Evolutionary conservation across 1,139 yeast genomes (phyloP), one percentile per base, ranked within the genome.

Genomic region (Diutina sp.): DNA sequence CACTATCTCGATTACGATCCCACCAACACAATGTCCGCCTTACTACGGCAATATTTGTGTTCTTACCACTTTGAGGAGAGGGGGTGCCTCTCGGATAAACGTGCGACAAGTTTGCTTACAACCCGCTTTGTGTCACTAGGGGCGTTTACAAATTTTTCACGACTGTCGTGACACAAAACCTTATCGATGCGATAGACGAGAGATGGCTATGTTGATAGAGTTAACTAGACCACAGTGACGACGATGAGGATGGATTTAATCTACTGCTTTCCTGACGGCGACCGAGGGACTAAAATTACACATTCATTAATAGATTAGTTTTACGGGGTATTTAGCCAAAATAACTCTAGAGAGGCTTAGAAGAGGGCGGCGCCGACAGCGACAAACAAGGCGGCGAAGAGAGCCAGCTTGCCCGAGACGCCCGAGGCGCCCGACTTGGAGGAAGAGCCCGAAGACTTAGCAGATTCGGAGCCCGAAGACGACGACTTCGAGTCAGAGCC

Each of bases 331-430:
- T 35, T 35, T 35, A 35, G 41, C 41, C 41, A 35, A 46, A 21
- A 46, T 46, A 21, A 46, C 4, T 18, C n/a, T 46, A n/a, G 21
- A 21, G 30, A 46, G n/a, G n/a, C 28, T 30, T 50, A 50, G 41
- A 50, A 80, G 66, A 86, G 72, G 64, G 87, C 82, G 61, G 83
- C 75, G 66, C 84, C 83, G 64, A 82, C 68, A 63, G 87, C 87
- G 66, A 83, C 85, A 60, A 83, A 65, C 60, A 80, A 79, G 66
- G 85, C 84, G 62, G 82, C 68, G 62, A 84, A 64, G 58, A 86
- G 73, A 61, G 77, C 73, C 59, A 77, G 70, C 65, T 74, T 74
- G 68, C 72, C 74, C 64, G 69, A 66, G 59, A 65, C 56, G 54
- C 67, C 62, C 57, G 69, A 65, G 51, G 60, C 58, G 21, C n/a